phyloP scores from a whole-genome alignment of 192 early-diverging fungal genomes.

The Backusella parvicylindrica region DNA sequence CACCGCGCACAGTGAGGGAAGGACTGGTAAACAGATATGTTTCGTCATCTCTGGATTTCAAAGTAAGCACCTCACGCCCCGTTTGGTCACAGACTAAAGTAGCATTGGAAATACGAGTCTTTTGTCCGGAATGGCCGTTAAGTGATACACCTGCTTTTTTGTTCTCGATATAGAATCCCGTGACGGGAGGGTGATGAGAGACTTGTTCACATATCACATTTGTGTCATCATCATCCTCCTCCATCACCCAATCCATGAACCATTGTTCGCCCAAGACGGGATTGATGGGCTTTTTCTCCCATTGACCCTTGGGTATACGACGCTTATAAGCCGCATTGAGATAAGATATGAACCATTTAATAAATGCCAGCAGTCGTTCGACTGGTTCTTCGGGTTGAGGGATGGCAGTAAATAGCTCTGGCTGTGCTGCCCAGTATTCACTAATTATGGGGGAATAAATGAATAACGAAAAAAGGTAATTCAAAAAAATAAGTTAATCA shows the following conservation, averaged over 20 bases:
- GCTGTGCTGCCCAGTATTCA: constrained; percentile 53
- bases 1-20: constrained; percentile 65
- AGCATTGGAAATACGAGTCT: constrained; percentile 62
- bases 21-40: constrained; percentile 67
- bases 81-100: constrained; percentile 68
- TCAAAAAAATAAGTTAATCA: no score
- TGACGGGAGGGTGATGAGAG: constrained; percentile 45
- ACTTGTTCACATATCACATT: constrained; percentile 41
- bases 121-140: constrained; percentile 28
- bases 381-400: constrained; percentile 48
- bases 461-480: background rate
- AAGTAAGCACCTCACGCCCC: constrained; percentile 62
- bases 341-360: constrained; percentile 75
- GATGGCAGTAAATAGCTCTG: constrained; percentile 61
- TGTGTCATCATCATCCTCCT: constrained; percentile 47
- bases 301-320: constrained; percentile 63
- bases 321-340: constrained; percentile 69
- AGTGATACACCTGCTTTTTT: constrained; percentile 1
- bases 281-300: constrained; percentile 58
- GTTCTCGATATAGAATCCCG: constrained; percentile 50
- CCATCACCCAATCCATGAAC: constrained; percentile 41
- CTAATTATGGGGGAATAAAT: constrained; percentile 20
- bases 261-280: constrained; percentile 46
- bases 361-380: constrained; percentile 60
- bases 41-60: constrained; percentile 36